Percentiles rank a stretch among this genome's conserved stretches.
These are phyloP conservation scores for Paracoccidioides brasiliensis DNA, from an alignment of 2,329 filamentous ascomycete species.

Conservation along the genomic window DNA sequence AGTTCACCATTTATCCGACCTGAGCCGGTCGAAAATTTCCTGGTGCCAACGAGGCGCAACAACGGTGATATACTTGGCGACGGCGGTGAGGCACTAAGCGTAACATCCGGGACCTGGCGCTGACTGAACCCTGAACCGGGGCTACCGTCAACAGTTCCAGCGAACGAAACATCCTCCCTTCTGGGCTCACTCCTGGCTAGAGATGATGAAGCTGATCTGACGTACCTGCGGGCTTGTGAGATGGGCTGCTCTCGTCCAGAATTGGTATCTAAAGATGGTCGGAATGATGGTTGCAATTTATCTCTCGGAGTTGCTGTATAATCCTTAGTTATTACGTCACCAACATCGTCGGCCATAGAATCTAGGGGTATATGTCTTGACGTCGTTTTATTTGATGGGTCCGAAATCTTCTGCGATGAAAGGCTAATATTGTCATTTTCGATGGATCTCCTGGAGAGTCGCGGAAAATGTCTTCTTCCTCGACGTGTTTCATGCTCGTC, in stretches of 20 bases:
- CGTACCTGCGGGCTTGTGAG: background rate
- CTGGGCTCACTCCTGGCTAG: background rate
- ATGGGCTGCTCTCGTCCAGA: background rate
- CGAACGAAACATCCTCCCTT: background rate
- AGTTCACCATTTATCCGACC: background rate
- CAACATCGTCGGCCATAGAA: background rate
- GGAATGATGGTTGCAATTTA: background rate
- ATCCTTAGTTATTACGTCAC: background rate
- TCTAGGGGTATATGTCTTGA: background rate
- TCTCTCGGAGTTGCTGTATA: background rate
- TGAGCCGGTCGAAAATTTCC: background rate
- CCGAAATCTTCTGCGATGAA: background rate
- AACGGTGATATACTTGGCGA: background rate
- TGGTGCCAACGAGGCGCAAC: background rate
- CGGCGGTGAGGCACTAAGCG: background rate
- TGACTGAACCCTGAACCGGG: background rate
- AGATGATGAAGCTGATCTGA: background rate
- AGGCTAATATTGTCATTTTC: background rate
- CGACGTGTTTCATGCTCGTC: slow-evolving; percentile 11
- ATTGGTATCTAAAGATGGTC: slow-evolving; percentile 4
- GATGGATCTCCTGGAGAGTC: slow-evolving; percentile 5
- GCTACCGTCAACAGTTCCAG: background rate
- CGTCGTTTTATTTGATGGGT: background rate
- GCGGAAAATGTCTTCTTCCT: slow-evolving; percentile 3
- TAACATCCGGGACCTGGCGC: background rate